These are phyloP conservation scores for Auxenochlorella pyrenoidosa DNA, from an alignment of 139 green algal species.

Conservation along the genomic window DNA sequence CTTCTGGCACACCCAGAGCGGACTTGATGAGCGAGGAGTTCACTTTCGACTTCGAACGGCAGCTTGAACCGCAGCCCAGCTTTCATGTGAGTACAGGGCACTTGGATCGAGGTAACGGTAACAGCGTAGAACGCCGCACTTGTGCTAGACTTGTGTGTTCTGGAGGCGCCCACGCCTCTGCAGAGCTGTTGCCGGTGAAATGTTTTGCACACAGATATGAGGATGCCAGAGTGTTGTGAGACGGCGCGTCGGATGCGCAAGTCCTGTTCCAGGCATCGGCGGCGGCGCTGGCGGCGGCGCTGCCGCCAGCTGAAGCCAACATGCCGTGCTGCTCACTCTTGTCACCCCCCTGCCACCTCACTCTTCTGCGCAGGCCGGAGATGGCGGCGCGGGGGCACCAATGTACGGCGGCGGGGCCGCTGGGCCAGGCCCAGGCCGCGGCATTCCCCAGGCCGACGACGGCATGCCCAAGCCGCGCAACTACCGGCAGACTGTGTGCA, in stretches of 20 bases:
- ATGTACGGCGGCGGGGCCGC: background rate
- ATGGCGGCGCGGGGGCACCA: background rate
- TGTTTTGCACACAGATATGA: no score
- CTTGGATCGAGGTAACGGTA: background rate
- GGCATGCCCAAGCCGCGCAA: conserved; percentile 34
- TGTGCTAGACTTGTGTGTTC: background rate
- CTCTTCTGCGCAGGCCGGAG: background rate
- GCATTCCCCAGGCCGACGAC: background rate
- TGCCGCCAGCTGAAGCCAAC: background rate
- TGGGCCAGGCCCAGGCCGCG: background rate
- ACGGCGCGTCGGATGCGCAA: no score
- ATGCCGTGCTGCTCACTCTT: background rate
- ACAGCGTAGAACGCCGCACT: background rate
- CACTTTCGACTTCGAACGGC: conserved; percentile 80
- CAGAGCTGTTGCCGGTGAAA: no score
- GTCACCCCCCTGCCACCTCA: background rate
- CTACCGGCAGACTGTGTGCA: conserved; percentile 93
- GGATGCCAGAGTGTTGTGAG: no score
- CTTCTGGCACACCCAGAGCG: background rate
- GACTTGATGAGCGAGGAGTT: conserved; percentile 48
- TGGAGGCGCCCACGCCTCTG: background rate
- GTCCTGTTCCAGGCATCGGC: background rate
- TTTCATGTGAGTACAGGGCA: conserved; percentile 25
- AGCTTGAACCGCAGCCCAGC: conserved; percentile 16
- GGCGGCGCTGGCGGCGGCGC: background rate